Evolutionary conservation across 495 filamentous ascomycete genomes (phyloP), one percentile per base, ranked within the genome.

Genomic region (Viridothelium virens): DNA sequence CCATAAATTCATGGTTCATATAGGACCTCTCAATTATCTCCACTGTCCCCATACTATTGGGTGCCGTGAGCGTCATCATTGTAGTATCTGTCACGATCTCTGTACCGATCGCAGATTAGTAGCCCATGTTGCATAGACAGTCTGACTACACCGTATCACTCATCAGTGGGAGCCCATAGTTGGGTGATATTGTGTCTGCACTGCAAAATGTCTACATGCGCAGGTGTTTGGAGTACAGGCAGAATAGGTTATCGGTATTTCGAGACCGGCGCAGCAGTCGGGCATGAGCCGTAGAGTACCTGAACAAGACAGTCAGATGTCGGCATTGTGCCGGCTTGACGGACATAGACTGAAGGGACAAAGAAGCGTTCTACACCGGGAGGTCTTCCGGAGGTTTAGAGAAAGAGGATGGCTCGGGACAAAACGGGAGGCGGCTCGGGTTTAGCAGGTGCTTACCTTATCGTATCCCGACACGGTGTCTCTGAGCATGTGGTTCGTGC

Each of bases 61-160:
- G 7, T 53, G 16, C 48, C 48, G 5, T 53, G 1, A 11, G 48
- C 48, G 25, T 53, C 48, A 18, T 18, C n/a, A 14, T 18, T 18
- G 16, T 2, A 14, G 25, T 25, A 25, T 25, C 25, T 25, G 25
- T 25, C 25, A 1, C 25, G 25, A 53, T 53, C 48, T 18, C 48
- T 12, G 48, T 18, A 5, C 12, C 10, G 16, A 53, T 5, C n/a
- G 48, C 16, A 53, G 16, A 53, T 53, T 18, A 53, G 48, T 18
- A 18, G 25, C 48, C 48, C 48, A 53, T 5, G n/a, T 16, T 16
- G 5, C 48, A 53, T 18, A 18, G n/a, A 53, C 48, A 53, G 10
- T 5, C 48, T 53, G n/a, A 53, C n/a, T 53, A 53, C 48, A 53
- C n/a, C 48, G 48, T 53, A 53, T 53, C 48, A 53, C 25, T 25